Base-by-base conservation (phyloP, 2,329 filamentous ascomycete species). In the Venturia effusa region DNA sequence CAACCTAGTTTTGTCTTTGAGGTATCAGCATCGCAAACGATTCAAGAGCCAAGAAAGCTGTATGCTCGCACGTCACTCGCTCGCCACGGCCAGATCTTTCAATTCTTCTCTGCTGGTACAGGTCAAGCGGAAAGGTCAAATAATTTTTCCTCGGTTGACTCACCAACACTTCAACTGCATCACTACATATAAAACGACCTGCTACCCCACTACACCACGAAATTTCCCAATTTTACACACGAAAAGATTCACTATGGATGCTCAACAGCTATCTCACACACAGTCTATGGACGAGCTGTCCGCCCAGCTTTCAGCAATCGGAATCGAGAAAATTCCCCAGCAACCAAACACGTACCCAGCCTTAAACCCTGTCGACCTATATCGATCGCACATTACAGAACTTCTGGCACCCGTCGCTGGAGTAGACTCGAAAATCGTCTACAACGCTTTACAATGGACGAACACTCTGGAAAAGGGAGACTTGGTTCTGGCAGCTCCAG, bases 391-490 rank as follows among this genome's bases (percentile, higher is more conserved):
- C 73, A 83, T 95, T 67, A 86, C 88, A 66, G 80, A 87, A 51
- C 78, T 89, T 60, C 78, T 95, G 48, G 78, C 84, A 40, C 78
- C 84, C 24, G 82, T 91, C 66, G 89, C 88, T 2, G 88, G 87
- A 27, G 87, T 90, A 34, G 87, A 90, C 37, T 22, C 40, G 22
- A 45, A 59, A 39, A 84, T 91, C 69, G 87, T 95, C 72, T 92
- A 89, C 76, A 84, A 85, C 32, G 85, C 85, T 43, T 78, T 96
- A 51, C 84, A 88, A 77, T 93, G 89, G 89, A 93, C 90, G 5
- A 80, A 84, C 67, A 84, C 87, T 43, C 80, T 92, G 27, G 90
- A 94, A 68, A 91, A 92, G 79, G 91, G 91, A 59, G 91, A 96
- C 75, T 77, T 95, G 69, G 83, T 89, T 62, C 77, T 96, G 59